Percentiles rank a stretch among this genome's conserved stretches.
Conservation (phyloP, 2,329 filamentous ascomycete genomes). For the Hypoxylon sp. region DNA sequence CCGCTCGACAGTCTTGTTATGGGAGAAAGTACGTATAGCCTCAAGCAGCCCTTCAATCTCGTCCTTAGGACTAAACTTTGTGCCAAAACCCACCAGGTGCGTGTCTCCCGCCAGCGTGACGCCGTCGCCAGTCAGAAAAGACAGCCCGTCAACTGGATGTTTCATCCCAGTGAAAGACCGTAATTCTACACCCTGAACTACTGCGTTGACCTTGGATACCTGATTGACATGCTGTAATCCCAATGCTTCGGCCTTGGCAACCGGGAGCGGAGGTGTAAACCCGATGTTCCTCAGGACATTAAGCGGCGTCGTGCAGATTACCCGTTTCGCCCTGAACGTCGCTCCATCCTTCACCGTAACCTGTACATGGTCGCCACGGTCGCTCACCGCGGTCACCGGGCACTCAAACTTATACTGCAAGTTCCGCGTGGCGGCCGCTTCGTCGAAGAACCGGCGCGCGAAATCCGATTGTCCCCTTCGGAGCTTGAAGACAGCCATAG, state of each 20-base stretch:
- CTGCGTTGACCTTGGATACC: background rate
- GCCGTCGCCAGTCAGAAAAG: constrained; percentile 56
- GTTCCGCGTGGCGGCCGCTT: constrained; percentile 51
- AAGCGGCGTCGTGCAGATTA: background rate
- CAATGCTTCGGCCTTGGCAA: background rate
- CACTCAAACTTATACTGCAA: constrained; percentile 53
- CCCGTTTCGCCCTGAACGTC: background rate
- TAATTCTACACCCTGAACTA: background rate
- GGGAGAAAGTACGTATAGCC: constrained; percentile 43
- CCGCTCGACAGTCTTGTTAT: constrained; percentile 24
- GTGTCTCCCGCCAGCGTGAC: constrained; percentile 55
- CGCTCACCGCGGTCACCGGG: constrained; percentile 42
- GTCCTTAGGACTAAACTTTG: constrained; percentile 52
- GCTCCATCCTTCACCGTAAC: background rate
- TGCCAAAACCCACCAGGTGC: constrained; percentile 57
- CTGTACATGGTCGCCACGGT: background rate
- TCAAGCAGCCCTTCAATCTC: constrained; percentile 49
- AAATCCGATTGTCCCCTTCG: constrained; percentile 55
- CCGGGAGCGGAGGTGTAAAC: background rate
- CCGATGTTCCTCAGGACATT: background rate
- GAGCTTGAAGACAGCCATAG: constrained; percentile 54
- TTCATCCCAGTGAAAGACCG: background rate
- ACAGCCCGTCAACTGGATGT: constrained; percentile 49
- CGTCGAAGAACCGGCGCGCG: constrained; percentile 55
- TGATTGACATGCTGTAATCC: background rate